A percentile compares a stretch with the other conserved stretches of the same genome.
phyloP scores from a whole-genome alignment of 1,284 basidiomycete genomes.

The Apiotrichum sp. region DNA sequence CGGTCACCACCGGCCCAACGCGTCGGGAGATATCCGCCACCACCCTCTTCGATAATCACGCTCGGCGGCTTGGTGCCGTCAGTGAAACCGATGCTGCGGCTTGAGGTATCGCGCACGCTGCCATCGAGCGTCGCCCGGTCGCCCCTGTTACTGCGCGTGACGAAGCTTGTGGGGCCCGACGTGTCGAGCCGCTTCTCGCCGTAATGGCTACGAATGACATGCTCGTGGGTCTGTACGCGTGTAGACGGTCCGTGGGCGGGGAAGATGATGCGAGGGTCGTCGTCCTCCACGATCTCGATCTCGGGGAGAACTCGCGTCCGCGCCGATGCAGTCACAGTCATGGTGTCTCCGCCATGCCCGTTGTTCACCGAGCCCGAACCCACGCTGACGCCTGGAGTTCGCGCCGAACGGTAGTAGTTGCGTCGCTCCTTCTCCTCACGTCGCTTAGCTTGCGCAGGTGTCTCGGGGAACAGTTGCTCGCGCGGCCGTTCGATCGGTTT shows the following conservation, averaged over 20 bases:
- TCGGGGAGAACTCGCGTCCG: constrained; percentile 35
- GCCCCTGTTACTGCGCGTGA: not conserved
- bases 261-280: constrained; percentile 42
- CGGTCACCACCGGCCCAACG: constrained; percentile 45
- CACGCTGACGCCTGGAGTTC: not conserved
- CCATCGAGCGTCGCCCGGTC: not conserved
- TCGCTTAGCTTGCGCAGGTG: constrained; percentile 39
- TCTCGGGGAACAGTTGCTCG: constrained; percentile 41
- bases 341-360: not conserved
- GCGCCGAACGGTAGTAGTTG: constrained; percentile 1
- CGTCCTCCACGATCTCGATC: constrained; percentile 44
- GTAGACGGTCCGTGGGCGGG: constrained; percentile 31
- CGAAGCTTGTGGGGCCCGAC: constrained; percentile 1
- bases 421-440: constrained; percentile 39
- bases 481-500: constrained; percentile 34
- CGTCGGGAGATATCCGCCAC: constrained; percentile 42
- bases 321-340: not conserved
- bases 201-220: constrained; percentile 15
- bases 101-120: not conserved
- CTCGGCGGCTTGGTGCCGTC: constrained; percentile 18
- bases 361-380: too few relatives aligned
- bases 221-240: constrained; percentile 32
- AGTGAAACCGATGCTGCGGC: not conserved
- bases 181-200: not conserved
- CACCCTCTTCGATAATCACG: constrained; percentile 33